Conservation (phyloP, 768 basidiomycete genomes). For the Gloeostereum incarnatum region DNA sequence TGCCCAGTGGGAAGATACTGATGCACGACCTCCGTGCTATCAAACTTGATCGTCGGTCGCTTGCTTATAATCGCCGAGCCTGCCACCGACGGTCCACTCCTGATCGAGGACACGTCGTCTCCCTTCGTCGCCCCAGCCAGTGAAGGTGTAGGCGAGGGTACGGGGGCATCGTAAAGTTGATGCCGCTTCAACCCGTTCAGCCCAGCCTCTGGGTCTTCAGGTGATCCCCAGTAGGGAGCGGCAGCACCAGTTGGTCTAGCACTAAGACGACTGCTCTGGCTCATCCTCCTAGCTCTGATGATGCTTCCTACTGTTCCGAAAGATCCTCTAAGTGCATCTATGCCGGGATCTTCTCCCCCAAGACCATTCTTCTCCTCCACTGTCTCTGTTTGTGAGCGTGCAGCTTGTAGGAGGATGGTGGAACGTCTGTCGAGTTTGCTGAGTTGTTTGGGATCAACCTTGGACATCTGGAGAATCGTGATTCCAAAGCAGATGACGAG, state of each 20-base stretch:
- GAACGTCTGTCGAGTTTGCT: constrained; percentile 79
- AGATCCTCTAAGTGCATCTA: constrained; percentile 84
- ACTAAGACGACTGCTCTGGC: constrained; percentile 24
- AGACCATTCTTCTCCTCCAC: constrained; percentile 60
- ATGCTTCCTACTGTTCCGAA: constrained; percentile 91
- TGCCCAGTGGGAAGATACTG: constrained; percentile 56
- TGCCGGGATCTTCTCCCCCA: constrained; percentile 82
- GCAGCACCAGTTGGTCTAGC: constrained; percentile 26
- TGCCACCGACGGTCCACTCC: constrained; percentile 16
- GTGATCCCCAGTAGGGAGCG: constrained; percentile 20
- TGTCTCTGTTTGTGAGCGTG: constrained; percentile 58
- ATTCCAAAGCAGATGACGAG: constrained; percentile 88
- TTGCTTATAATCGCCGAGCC: constrained; percentile 25
- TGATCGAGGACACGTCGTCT: constrained; percentile 8
- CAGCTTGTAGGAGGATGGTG: constrained; percentile 86
- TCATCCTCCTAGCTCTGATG: constrained; percentile 57
- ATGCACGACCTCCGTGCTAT: constrained; percentile 63
- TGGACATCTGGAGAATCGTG: constrained; percentile 91
- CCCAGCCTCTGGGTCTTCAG: constrained; percentile 20
- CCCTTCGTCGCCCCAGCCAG: constrained; percentile 10
- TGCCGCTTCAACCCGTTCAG: constrained; percentile 59
- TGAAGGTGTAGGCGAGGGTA: constrained; percentile 40
- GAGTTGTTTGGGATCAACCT: constrained; percentile 80
- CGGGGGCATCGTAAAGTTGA: constrained; percentile 83
- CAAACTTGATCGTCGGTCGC: constrained; percentile 70